Percentiles rank a stretch among this genome's conserved stretches.
phyloP scores from a whole-genome alignment of 75 land plant species.

The Pseudotsuga menziesii region DNA sequence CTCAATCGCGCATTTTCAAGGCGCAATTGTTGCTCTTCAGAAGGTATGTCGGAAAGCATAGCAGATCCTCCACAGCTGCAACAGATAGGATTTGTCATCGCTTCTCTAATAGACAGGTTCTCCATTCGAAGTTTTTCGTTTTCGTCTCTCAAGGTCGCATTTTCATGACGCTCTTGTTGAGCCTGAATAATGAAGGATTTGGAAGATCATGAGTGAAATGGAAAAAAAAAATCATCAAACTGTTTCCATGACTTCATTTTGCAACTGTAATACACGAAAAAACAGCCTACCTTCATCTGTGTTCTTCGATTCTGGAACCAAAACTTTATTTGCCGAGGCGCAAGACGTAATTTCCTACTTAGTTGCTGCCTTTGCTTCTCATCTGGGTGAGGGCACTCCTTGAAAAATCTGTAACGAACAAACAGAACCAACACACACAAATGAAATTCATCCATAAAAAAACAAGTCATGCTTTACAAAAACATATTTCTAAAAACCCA shows the following conservation, averaged over 20 bases:
- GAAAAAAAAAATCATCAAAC: not conserved
- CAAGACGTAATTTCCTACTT: slow-evolving; percentile 52
- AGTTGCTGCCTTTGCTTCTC: slow-evolving; percentile 83
- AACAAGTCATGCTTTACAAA: not conserved
- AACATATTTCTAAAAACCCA: not conserved
- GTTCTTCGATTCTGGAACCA: slow-evolving; percentile 88
- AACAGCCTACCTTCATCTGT: slow-evolving; percentile 69
- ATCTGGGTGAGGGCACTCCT: slow-evolving; percentile 85
- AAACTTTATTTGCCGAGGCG: slow-evolving; percentile 71
- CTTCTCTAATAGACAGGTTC: slow-evolving; percentile 20
- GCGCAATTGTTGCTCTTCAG: slow-evolving; percentile 30
- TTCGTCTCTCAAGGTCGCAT: slow-evolving; percentile 16
- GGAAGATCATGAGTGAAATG: not conserved
- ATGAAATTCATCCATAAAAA: not conserved
- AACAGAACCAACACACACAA: not conserved
- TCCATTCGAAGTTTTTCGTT: slow-evolving; percentile 26
- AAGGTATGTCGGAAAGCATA: slow-evolving; percentile 19
- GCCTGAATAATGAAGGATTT: slow-evolving; percentile 16
- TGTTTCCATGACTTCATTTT: not conserved
- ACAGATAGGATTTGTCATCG: slow-evolving; percentile 21
- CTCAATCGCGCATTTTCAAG: slow-evolving; percentile 23
- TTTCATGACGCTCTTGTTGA: slow-evolving; percentile 30
- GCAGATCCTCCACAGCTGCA: slow-evolving; percentile 28
- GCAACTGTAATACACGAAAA: not conserved
- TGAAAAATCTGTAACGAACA: slow-evolving; percentile 47